Conservation (phyloP, 345 rosid species). For the Jatropha curcas region DNA sequence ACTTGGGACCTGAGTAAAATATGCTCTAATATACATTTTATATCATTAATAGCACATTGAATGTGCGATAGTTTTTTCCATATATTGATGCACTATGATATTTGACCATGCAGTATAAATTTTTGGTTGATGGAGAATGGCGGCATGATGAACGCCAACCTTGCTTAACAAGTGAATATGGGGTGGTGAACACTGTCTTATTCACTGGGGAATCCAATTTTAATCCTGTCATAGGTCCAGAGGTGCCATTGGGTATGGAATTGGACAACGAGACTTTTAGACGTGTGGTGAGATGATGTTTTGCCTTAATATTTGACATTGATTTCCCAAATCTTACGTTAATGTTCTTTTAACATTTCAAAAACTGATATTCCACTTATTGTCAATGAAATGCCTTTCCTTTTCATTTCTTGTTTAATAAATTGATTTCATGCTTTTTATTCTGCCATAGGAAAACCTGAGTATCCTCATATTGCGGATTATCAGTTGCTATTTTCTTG, state of each 20-base stretch:
- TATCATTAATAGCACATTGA: background rate
- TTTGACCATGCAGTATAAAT: conserved; percentile 30
- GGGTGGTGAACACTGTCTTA: conserved; percentile 24
- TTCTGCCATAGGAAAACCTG: background rate
- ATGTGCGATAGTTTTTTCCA: background rate
- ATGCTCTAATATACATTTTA: background rate
- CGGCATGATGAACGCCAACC: conserved; percentile 31
- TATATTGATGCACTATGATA: background rate
- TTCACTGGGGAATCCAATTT: conserved; percentile 22
- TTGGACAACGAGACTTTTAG: conserved; percentile 24
- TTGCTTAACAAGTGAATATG: conserved; percentile 23
- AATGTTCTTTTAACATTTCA: background rate
- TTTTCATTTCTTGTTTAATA: too few relatives aligned
- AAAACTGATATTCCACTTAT: background rate
- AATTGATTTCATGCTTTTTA: too few relatives aligned
- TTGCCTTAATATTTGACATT: background rate
- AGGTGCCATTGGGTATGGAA: conserved; percentile 24
- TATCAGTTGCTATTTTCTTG: background rate
- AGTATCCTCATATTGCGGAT: background rate
- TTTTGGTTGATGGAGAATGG: conserved; percentile 40
- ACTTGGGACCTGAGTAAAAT: background rate
- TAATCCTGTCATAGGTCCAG: conserved; percentile 9
- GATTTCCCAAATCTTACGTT: background rate
- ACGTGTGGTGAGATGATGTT: conserved; percentile 27
- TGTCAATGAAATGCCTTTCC: background rate